A percentile compares a stretch with the other conserved stretches of the same genome.
Conservation (phyloP, 805 yeast species). For the Komagataella pastoris region DNA sequence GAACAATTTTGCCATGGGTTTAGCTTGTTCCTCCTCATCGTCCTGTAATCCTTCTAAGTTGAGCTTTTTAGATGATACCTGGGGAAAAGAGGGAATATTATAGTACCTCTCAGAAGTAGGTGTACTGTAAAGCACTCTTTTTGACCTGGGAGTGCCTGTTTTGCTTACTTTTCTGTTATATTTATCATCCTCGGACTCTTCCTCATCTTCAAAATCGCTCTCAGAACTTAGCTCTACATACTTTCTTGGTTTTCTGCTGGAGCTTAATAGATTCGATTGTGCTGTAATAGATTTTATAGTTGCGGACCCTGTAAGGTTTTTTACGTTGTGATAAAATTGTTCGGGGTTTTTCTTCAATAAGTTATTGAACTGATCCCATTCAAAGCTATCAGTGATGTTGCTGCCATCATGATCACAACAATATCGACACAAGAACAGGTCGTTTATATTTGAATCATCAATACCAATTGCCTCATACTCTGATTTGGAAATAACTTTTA, state of each 20-base stretch:
- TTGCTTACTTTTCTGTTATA: neutral
- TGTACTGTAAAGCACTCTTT: neutral
- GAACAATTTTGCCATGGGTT: constrained; percentile 11
- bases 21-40: constrained; percentile 2
- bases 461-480: constrained; percentile 20
- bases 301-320: constrained; percentile 15
- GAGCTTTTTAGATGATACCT: neutral
- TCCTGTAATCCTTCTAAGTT: constrained; percentile 6
- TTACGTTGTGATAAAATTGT: constrained; percentile 19
- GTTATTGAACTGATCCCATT: constrained; percentile 21
- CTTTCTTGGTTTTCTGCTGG: neutral
- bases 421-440: constrained; percentile 25
- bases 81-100: neutral
- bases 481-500: constrained; percentile 25
- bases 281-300: constrained; percentile 7
- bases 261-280: neutral
- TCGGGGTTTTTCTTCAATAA: constrained; percentile 14
- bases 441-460: constrained; percentile 20
- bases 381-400: constrained; percentile 21
- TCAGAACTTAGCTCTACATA: neutral
- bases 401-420: constrained; percentile 25
- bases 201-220: neutral
- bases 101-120: neutral
- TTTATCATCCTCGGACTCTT: neutral
- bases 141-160: neutral